Base-by-base conservation (phyloP, 441 rosid genomes). In the Melastoma candidum region DNA sequence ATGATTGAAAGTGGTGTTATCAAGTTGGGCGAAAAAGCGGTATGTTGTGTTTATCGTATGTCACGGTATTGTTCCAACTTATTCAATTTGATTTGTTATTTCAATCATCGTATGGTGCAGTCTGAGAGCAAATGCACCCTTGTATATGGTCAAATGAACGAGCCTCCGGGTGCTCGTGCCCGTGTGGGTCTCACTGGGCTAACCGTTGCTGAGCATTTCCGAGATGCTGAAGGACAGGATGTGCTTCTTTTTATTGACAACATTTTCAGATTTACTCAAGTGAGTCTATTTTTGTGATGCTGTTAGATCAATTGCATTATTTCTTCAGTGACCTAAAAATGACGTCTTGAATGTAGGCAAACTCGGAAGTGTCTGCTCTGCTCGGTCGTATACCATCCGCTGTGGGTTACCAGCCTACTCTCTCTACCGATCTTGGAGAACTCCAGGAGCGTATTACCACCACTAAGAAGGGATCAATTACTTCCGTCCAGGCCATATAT, bases 351-450 rank as follows among this genome's bases (percentile, higher is more conserved):
- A 26, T 74, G 29, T 68, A 92, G 95, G 96, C 97, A 26, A 88
- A 88, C 83, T 92, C 97, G 25, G 98, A 88, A 70, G 98, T 92
- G 77, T 92, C 98, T 69, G 97, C 97, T 41, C 64, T 92, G 78
- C 98, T 92, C 25, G 97, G 98, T 44, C 97, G 98, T 78, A 92
- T 92, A 68, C 97, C 97, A 1, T 92, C 97, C 76, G 98, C 98
- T 61, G 98, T 92, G 1, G 98, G 98, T 63, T 92, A 92, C 81
- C 98, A 92, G 71, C 98, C 97, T 51, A 92, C 98, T 56, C 63
- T 92, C 71, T 94, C 98, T 52, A 88, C 98, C 0, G 97, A 92
- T 88, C 95, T 92, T 77, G 98, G 97, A 73, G 95, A 89, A 57
- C 97, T 92, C 46, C 98, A 92, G 71, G 97, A 92, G 70, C 78